phyloP scores from a whole-genome alignment of 2,329 filamentous ascomycete genomes.

The Berkeleyomyces basicola region DNA sequence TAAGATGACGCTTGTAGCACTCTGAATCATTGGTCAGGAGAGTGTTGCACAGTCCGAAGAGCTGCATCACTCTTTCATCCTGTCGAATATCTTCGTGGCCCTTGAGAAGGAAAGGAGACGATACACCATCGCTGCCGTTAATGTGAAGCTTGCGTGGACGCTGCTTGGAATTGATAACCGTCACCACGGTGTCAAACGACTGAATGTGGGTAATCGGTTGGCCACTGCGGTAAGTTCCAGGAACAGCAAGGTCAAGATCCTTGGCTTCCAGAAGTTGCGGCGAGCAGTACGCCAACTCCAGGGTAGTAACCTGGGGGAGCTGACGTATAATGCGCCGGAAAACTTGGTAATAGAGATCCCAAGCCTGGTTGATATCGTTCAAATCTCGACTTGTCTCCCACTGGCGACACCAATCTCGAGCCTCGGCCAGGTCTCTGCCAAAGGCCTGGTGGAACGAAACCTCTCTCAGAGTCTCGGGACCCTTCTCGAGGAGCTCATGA shows the following conservation, averaged over 20 bases:
- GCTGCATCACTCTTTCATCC: slow-evolving; percentile 97
- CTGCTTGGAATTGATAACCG: slow-evolving; percentile 93
- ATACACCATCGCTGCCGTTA: slow-evolving; percentile 72
- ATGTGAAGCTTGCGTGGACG: slow-evolving; percentile 77
- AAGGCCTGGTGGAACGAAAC: slow-evolving; percentile 97
- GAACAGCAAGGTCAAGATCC: slow-evolving; percentile 84
- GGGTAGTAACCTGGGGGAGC: slow-evolving; percentile 74
- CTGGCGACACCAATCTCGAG: slow-evolving; percentile 86
- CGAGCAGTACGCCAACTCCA: slow-evolving; percentile 93
- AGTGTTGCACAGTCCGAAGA: slow-evolving; percentile 95
- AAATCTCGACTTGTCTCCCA: slow-evolving; percentile 80
- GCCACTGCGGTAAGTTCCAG: slow-evolving; percentile 76
- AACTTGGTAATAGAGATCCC: slow-evolving; percentile 98
- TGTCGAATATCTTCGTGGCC: slow-evolving; percentile 99
- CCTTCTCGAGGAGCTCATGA: slow-evolving; percentile 78
- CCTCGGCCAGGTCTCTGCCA: slow-evolving; percentile 84
- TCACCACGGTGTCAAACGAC: slow-evolving; percentile 78
- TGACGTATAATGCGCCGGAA: slow-evolving; percentile 93
- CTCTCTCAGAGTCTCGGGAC: slow-evolving; percentile 83
- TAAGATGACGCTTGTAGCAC: slow-evolving; percentile 90
- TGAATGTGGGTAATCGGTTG: slow-evolving; percentile 66
- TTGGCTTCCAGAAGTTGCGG: slow-evolving; percentile 76
- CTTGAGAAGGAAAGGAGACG: slow-evolving; percentile 83
- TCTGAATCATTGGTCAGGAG: slow-evolving; percentile 86
- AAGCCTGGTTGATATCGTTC: slow-evolving; percentile 91